phyloP scores from a whole-genome alignment of 2,329 filamentous ascomycete species.

The Exserohilum rostratum region DNA sequence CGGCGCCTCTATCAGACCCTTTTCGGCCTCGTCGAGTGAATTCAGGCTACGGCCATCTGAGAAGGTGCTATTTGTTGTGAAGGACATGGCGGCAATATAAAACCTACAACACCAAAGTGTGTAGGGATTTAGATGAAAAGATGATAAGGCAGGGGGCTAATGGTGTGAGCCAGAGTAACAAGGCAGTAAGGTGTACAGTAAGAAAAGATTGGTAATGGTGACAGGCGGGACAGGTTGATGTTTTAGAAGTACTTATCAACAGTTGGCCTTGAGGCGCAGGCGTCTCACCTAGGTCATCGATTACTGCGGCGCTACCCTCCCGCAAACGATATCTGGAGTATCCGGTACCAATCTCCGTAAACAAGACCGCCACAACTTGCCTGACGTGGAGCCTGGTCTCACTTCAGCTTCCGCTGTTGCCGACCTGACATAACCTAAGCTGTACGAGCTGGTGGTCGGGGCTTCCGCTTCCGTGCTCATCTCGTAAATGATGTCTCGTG shows the following conservation, averaged over 20 bases:
- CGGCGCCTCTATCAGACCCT: conserved; percentile 35
- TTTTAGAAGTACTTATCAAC: conserved; percentile 22
- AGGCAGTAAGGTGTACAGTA: conserved; percentile 1
- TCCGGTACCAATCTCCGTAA: conserved; percentile 17
- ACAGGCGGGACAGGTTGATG: conserved; percentile 8
- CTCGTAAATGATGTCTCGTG: conserved; percentile 14
- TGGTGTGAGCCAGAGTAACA: no score
- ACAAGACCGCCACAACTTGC: conserved; percentile 5
- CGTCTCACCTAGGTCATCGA: conserved; percentile 9
- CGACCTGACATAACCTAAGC: conserved; percentile 8
- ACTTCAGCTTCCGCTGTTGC: conserved; percentile 13
- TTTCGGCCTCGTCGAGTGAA: conserved; percentile 42
- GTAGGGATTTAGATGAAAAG: background rate
- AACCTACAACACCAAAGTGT: conserved; percentile 2
- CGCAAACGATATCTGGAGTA: conserved; percentile 16
- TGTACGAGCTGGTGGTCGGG: conserved; percentile 5
- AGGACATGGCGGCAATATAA: conserved; percentile 28
- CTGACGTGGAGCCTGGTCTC: conserved; percentile 8
- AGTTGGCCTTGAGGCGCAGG: background rate
- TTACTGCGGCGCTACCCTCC: conserved; percentile 11
- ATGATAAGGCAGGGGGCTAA: background rate
- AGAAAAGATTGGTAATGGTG: conserved; percentile 18
- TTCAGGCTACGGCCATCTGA: conserved; percentile 24
- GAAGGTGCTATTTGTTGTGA: conserved; percentile 23
- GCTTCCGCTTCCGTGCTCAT: conserved; percentile 11